A percentile compares a stretch with the other conserved stretches of the same genome.
Conservation (phyloP, 1,284 basidiomycete genomes). For the Serendipita sp. region DNA sequence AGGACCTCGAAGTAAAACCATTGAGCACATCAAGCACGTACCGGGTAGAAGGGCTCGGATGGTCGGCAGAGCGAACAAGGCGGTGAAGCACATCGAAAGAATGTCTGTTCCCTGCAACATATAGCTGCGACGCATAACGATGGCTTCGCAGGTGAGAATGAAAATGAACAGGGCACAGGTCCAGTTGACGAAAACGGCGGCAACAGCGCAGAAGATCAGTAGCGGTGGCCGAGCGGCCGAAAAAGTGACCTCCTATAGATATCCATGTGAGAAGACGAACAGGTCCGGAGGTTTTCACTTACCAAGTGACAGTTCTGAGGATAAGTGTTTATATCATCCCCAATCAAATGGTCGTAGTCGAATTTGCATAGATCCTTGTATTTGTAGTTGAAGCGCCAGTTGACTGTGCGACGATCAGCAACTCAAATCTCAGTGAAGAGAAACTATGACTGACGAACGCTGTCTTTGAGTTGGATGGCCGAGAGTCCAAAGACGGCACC, state of each 20-base stretch:
- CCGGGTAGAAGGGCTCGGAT: background rate
- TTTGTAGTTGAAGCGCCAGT: background rate
- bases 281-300: background rate
- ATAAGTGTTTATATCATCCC: background rate
- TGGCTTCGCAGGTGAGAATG: background rate
- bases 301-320: background rate
- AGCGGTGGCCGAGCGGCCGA: background rate
- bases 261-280: background rate
- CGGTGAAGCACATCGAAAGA: background rate
- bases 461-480: background rate
- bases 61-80: conserved; percentile 1
- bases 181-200: background rate
- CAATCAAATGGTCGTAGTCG: background rate
- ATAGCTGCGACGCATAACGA: background rate
- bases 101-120: background rate
- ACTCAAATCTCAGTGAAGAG: background rate
- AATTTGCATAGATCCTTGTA: background rate
- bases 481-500: background rate
- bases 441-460: background rate
- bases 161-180: conserved; percentile 2
- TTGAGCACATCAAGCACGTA: too few species aligned
- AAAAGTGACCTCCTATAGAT: background rate
- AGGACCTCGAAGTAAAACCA: too few species aligned
- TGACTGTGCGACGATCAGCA: background rate
- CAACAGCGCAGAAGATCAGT: background rate